Evolutionary conservation across 345 rosid species (phyloP), one percentile per base, ranked within the genome.

Genomic region (thale cress (Arabidopsis thaliana)): DNA sequence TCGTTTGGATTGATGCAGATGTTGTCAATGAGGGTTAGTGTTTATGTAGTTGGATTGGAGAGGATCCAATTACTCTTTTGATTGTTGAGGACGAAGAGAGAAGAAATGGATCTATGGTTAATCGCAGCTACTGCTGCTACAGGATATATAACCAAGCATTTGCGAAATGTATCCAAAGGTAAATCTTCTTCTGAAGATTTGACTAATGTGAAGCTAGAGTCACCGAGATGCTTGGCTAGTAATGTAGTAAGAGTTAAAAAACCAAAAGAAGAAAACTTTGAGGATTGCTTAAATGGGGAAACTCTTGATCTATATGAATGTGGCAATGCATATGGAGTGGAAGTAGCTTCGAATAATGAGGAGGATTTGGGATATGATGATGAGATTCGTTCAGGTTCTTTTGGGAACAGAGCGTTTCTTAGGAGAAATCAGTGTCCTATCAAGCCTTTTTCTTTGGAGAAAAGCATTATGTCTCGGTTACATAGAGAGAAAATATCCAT

Each of bases 91-190:
- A 23, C 4, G 32, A 3, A 40, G 49, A 65, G 25, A 56, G 76
- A 22, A 7, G 59, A 76, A 51, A 93, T 91, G 98, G 98, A 88
- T 72, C 71, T 80, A n/a, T 91, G 88, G 97, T 76, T 84, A 64
- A 78, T 89, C 65, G 91, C 82, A 61, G 97, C 87, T 5, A 88
- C 89, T 0, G 93, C 96, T 28, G 91, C 92, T 37, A 88, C 89
- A 22, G 93, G 92, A 68, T 88, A 82, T 66, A 28, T 89, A 69
- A 78, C 89, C 24, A 91, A 85, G 75, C 79, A 84, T 72, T 78
- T 85, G 85, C 74, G 82, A 50, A 87, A 79, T 73, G 40, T 72
- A 73, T 77, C 83, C 0, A 84, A 74, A 71, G 78, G 50, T 58
- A 73, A 67, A 65, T 51, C 53, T 40, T 78, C 81, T 79, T 72